A percentile compares a stretch with the other conserved stretches of the same genome.
These are phyloP conservation scores for Phytophthora gonapodyides DNA, from an alignment of 352 stramenopile species.

Conservation along the genomic window DNA sequence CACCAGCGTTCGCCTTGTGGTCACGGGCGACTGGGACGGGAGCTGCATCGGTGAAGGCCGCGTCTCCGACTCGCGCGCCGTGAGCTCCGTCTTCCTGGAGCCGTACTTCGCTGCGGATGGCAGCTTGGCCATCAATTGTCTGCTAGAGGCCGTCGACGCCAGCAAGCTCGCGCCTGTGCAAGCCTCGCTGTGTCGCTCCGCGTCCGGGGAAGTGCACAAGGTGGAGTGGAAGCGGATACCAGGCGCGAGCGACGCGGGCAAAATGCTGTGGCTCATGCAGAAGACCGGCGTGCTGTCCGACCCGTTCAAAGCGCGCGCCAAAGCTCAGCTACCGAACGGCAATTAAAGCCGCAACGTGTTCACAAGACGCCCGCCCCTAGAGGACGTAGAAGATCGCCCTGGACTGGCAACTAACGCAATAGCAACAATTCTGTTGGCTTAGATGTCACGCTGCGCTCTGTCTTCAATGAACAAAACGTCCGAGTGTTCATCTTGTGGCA, in stretches of 20 bases:
- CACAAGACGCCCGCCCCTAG: neutral
- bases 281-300: constrained; percentile 55
- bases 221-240: constrained; percentile 87
- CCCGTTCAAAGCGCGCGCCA: constrained; percentile 20
- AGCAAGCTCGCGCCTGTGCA: constrained; percentile 41
- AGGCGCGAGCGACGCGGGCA: constrained; percentile 65
- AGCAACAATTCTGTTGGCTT: constrained; percentile 31
- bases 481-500: neutral
- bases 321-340: constrained; percentile 36
- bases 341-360: constrained; percentile 21
- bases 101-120: constrained; percentile 62
- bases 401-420: constrained; percentile 18
- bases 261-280: constrained; percentile 78
- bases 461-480: constrained; percentile 27
- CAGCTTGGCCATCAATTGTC: constrained; percentile 70
- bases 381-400: no score
- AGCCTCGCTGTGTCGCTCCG: constrained; percentile 41
- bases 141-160: constrained; percentile 69
- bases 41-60: constrained; percentile 86
- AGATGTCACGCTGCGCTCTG: constrained; percentile 13
- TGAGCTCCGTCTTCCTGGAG: constrained; percentile 77
- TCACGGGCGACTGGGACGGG: constrained; percentile 80
- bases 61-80: constrained; percentile 71
- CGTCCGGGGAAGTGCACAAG: constrained; percentile 54
- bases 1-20: constrained; percentile 73